A percentile compares a stretch with the other conserved stretches of the same genome.
phyloP scores from a whole-genome alignment of 805 yeast genomes.

The Vanderwaltozyma yarrowii region DNA sequence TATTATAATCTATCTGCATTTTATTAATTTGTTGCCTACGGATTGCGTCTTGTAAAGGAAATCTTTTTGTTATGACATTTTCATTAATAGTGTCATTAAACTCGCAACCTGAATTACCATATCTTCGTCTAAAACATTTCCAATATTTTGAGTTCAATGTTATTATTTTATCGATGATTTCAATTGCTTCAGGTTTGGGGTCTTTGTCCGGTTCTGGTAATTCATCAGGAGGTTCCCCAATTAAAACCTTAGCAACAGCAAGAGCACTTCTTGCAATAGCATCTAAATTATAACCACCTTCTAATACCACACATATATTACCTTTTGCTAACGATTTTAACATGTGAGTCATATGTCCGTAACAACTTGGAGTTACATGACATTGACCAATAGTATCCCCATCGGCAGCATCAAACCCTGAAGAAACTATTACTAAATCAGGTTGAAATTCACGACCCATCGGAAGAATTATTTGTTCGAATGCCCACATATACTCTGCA shows the following conservation, averaged over 20 bases:
- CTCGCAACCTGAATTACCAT: constrained; percentile 41
- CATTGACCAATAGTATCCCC: constrained; percentile 97
- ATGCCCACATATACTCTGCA: constrained; percentile 90
- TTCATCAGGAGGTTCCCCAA: constrained; percentile 92
- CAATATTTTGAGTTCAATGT: constrained; percentile 76
- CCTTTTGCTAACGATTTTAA: constrained; percentile 83
- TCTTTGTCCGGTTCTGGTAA: constrained; percentile 39
- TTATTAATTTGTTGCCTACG: constrained; percentile 58
- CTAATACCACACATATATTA: constrained; percentile 75
- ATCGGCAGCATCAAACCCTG: constrained; percentile 98
- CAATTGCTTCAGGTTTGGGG: constrained; percentile 70
- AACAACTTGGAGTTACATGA: constrained; percentile 89
- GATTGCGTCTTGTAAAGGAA: constrained; percentile 58
- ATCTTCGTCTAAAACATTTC: constrained; percentile 55
- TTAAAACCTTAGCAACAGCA: constrained; percentile 79
- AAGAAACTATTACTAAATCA: constrained; percentile 81
- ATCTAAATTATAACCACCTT: constrained; percentile 93
- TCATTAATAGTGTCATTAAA: constrained; percentile 28
- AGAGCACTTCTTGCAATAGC: constrained; percentile 84
- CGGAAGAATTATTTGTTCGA: constrained; percentile 80
- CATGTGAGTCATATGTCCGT: constrained; percentile 93
- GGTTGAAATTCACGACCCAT: constrained; percentile 83
- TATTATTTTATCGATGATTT: constrained; percentile 71
- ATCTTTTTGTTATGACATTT: constrained; percentile 31
- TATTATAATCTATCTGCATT: constrained; percentile 43